phyloP scores from a whole-genome alignment of 441 rosid genomes.

The Adansonia madagascariensis region DNA sequence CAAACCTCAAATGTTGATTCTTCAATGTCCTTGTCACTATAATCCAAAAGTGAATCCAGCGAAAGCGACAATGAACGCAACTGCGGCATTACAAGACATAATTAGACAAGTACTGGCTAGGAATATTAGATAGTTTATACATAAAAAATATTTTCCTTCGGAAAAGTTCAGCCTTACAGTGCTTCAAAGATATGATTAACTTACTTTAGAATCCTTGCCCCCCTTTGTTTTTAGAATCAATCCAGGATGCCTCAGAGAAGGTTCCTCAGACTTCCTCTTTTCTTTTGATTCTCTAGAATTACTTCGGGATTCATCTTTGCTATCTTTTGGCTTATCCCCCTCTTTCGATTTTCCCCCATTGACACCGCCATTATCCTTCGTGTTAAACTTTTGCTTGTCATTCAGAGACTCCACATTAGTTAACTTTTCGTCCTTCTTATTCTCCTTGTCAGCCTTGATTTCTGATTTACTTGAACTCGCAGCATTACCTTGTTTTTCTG shows the following conservation, averaged over 20 bases:
- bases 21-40: constrained; percentile 83
- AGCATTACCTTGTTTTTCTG: constrained; percentile 47
- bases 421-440: constrained; percentile 51
- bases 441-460: constrained; percentile 45
- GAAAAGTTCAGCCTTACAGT: constrained; percentile 1
- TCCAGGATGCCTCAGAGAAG: constrained; percentile 80
- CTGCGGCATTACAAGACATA: constrained; percentile 40
- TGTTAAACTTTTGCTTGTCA: constrained; percentile 47
- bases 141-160: constrained; percentile 11
- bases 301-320: constrained; percentile 50
- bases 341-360: constrained; percentile 50
- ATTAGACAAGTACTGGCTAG: constrained; percentile 24
- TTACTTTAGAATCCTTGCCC: constrained; percentile 72
- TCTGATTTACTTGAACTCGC: constrained; percentile 41
- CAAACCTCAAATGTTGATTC: constrained; percentile 92
- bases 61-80: constrained; percentile 80
- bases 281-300: constrained; percentile 65
- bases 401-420: constrained; percentile 40
- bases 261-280: constrained; percentile 74
- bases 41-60: constrained; percentile 90
- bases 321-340: constrained; percentile 45
- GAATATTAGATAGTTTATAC: not conserved
- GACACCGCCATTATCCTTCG: constrained; percentile 42
- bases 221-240: constrained; percentile 67
- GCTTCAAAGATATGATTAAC: constrained; percentile 29